Percentiles rank a stretch among this genome's conserved stretches.
Evolutionary conservation across 108 stramenopile genomes (phyloP).

Genomic region (Skeletonema tropicum): DNA sequence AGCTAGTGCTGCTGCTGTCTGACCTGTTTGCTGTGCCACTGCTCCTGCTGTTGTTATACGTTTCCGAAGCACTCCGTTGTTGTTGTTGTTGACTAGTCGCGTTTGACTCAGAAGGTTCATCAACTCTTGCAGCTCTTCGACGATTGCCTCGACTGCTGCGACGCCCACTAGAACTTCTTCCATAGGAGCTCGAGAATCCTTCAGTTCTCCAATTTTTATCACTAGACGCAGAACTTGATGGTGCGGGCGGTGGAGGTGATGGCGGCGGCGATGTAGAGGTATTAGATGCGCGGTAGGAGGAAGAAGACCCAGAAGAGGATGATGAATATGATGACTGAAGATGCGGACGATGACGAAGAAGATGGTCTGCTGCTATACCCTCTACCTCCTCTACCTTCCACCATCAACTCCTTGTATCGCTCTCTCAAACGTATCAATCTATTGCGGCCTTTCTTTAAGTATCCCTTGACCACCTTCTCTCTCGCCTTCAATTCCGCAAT

Average conservation of each 20-base stretch:
- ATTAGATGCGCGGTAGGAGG: not conserved
- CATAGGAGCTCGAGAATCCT: constrained; percentile 43
- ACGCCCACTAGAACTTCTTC: constrained; percentile 47
- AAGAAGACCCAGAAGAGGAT: constrained; percentile 19
- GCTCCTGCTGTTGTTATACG: not conserved
- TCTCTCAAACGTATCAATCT: constrained; percentile 74
- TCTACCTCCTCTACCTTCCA: constrained; percentile 51
- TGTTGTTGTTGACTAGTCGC: constrained; percentile 14
- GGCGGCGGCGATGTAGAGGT: constrained; percentile 16
- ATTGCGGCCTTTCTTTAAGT: constrained; percentile 67
- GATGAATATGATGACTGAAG: constrained; percentile 35
- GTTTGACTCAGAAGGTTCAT: not conserved
- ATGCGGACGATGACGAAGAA: constrained; percentile 12
- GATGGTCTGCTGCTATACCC: constrained; percentile 28
- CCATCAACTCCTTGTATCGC: constrained; percentile 78
- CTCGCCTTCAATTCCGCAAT: constrained; percentile 74
- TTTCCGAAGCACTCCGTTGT: constrained; percentile 11
- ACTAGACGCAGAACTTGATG: constrained; percentile 20
- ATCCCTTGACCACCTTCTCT: constrained; percentile 68
- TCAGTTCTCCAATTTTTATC: constrained; percentile 53
- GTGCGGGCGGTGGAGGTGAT: constrained; percentile 4
- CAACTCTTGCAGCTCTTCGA: constrained; percentile 4
- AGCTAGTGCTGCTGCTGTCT: constrained; percentile 3
- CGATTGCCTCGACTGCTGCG: constrained; percentile 40
- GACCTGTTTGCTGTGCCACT: not conserved